A percentile compares a stretch with the other conserved stretches of the same genome.
Conservation (phyloP, 139 green algal genomes). For the Zygnema cylindricum region DNA sequence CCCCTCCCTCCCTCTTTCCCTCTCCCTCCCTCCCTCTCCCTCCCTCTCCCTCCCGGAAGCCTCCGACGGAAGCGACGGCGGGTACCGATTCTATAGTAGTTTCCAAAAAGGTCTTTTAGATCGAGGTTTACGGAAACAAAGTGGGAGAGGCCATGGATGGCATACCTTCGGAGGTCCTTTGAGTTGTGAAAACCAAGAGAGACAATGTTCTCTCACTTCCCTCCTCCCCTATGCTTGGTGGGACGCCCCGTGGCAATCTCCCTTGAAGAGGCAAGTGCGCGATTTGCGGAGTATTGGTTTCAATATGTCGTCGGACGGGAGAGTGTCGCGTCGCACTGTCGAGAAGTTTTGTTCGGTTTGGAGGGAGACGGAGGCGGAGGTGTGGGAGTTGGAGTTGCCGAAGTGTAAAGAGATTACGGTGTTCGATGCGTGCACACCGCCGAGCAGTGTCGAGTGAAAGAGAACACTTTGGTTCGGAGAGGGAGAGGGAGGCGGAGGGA, state of each 20-base stretch:
- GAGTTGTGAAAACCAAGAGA: not conserved
- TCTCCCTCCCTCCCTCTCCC: no score
- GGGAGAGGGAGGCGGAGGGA: not conserved
- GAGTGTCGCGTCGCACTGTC: constrained; percentile 15
- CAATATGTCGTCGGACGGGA: not conserved
- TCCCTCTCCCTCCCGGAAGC: no score
- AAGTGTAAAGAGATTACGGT: not conserved
- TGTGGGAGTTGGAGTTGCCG: not conserved
- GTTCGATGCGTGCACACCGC: not conserved
- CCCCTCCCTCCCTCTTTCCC: no score
- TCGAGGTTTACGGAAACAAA: not conserved
- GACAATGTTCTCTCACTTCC: not conserved
- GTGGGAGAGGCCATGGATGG: not conserved
- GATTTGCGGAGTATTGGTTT: constrained; percentile 13
- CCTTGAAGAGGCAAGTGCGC: not conserved
- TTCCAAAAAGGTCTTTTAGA: not conserved
- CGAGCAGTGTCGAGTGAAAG: not conserved
- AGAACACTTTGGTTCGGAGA: no score
- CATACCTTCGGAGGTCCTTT: constrained; percentile 11
- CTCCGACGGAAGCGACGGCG: not conserved
- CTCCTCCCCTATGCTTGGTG: constrained; percentile 20
- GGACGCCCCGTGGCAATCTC: constrained; percentile 10
- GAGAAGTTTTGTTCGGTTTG: constrained; percentile 16
- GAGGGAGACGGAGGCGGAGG: not conserved
- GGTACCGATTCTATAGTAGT: not conserved